Conservation (phyloP, 2,329 filamentous ascomycete genomes). For the Sporothrix inflata region DNA sequence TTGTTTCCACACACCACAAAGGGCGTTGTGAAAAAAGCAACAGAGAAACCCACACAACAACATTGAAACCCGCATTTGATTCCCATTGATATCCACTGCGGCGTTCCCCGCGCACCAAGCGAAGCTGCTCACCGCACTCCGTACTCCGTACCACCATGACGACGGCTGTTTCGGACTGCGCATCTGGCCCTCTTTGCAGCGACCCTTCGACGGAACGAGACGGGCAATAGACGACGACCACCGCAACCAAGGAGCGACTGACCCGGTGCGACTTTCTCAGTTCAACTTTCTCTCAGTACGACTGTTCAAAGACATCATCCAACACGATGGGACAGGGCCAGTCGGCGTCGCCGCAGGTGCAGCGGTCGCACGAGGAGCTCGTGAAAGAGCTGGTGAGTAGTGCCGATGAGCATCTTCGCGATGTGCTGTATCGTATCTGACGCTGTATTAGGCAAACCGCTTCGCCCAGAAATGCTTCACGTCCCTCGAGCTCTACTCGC, state of each 20-base stretch:
- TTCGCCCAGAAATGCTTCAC: constrained; percentile 74
- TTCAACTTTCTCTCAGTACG: neutral
- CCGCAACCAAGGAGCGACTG: neutral
- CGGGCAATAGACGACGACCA: neutral
- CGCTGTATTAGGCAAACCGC: constrained; percentile 53
- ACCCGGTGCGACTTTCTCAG: no score
- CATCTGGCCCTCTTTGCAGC: neutral
- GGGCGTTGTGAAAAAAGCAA: neutral
- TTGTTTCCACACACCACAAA: neutral
- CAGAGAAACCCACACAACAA: neutral
- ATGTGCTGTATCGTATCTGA: neutral
- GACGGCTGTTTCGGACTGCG: constrained; percentile 12
- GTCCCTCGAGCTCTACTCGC: constrained; percentile 71
- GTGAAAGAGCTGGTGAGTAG: constrained; percentile 54
- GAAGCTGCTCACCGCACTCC: neutral
- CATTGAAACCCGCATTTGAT: neutral
- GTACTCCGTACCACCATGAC: neutral
- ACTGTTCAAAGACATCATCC: neutral
- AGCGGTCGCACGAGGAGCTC: constrained; percentile 56
- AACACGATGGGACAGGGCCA: constrained; percentile 60
- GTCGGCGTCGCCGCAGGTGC: constrained; percentile 50
- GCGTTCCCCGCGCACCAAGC: neutral
- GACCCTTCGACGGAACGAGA: neutral
- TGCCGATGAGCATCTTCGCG: neutral
- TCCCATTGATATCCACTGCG: neutral